Evolutionary conservation across 2,329 filamentous ascomycete genomes (phyloP).

Genomic region (Curvularia verruculosa): DNA sequence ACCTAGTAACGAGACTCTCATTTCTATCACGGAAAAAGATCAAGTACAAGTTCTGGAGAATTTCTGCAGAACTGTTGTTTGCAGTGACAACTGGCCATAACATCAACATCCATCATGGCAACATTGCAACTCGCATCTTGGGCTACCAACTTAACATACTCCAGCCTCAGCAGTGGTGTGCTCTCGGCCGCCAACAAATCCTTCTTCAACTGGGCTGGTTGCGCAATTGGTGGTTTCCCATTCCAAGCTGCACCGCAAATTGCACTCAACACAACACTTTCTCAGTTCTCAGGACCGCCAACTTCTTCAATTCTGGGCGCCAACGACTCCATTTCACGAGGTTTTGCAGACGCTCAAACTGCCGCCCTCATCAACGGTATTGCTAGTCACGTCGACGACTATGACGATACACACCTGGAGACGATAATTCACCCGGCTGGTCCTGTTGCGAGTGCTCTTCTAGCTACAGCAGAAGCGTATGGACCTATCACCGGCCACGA

Average conservation of each 20-base stretch:
- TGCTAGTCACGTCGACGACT: not conserved
- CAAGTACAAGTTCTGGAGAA: not conserved
- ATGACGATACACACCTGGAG: not conserved
- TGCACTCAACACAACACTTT: not conserved
- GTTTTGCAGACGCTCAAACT: not conserved
- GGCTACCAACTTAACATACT: not conserved
- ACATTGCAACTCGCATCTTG: not conserved
- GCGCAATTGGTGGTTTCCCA: not conserved
- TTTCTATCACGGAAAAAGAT: not conserved
- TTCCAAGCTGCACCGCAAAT: not conserved
- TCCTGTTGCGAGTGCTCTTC: not conserved
- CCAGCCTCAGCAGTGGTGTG: not conserved
- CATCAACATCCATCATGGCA: not conserved
- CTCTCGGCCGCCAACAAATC: not conserved
- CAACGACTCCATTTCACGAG: not conserved
- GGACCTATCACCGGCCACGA: not conserved
- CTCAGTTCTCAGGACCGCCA: not conserved
- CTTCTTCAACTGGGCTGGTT: constrained; percentile 2
- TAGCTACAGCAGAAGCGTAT: not conserved
- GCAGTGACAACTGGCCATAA: not conserved
- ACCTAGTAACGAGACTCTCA: not conserved
- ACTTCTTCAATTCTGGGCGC: not conserved
- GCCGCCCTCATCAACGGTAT: not conserved
- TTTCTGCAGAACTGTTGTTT: not conserved
- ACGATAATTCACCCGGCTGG: not conserved